A percentile compares a stretch with the other conserved stretches of the same genome.
Evolutionary conservation across 306 rosid species (phyloP).

Genomic region (Glycyrrhiza uralensis): DNA sequence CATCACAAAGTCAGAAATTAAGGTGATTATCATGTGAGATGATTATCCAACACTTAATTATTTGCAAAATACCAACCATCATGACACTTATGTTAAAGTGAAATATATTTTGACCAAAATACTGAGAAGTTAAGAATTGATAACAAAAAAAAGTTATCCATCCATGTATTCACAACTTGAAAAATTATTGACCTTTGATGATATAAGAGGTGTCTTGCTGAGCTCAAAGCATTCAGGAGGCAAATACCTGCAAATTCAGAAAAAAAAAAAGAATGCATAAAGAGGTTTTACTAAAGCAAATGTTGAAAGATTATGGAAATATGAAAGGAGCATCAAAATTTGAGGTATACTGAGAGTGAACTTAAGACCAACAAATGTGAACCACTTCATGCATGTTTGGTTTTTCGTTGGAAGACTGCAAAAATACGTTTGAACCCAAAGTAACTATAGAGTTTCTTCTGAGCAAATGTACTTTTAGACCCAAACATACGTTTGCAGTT

Average conservation of each 20-base stretch:
- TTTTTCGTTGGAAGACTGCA: no score
- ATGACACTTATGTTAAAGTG: neutral
- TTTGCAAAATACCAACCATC: slow-evolving; percentile 11
- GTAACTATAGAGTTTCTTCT: no score
- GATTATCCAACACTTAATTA: neutral
- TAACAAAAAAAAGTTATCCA: neutral
- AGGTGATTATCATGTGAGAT: neutral
- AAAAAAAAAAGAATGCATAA: neutral
- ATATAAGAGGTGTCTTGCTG: slow-evolving; percentile 83
- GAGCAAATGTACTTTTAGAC: no score
- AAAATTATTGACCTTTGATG: slow-evolving; percentile 72
- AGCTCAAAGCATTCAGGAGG: slow-evolving; percentile 99
- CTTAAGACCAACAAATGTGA: neutral
- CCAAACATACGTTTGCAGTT: no score
- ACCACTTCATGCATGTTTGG: no score
- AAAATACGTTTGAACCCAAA: no score
- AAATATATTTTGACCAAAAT: neutral
- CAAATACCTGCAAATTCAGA: slow-evolving; percentile 71
- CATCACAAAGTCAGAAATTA: neutral
- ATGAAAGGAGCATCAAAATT: neutral
- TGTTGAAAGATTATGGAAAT: neutral
- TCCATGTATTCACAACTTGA: neutral
- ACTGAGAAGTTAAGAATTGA: neutral
- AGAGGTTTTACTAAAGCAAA: neutral
- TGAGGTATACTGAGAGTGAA: neutral